Base-by-base conservation (phyloP, 768 basidiomycete genomes). In the Russula olivacea region DNA sequence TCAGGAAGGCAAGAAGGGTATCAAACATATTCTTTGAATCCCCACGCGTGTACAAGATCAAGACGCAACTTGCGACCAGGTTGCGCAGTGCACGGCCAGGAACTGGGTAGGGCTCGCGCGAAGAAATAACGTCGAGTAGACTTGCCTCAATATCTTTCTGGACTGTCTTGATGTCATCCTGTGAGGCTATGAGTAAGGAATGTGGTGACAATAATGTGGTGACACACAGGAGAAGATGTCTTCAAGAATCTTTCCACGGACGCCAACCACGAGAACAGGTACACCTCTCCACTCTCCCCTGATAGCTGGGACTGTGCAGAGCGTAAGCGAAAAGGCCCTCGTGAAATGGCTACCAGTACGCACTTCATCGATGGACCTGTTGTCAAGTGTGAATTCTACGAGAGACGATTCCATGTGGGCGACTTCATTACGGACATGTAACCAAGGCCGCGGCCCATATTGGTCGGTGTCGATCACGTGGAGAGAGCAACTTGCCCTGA, bases 1-100 rank as follows among this genome's bases (percentile, higher is more conserved):
- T 90, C 58, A 96, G 74, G 62, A 97, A 81, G 2, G 81, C 72
- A 70, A 93, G 88, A 32, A 96, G 73, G 6, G 89, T 89, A 70
- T 99, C 96, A 68, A 94, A 98, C 59, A 98, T 74, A 1, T 87
- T 84, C 73, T 86, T 82, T 0, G 88, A 87, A 72, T 98, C 95
- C 68, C 89, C 91, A 19, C 86, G 82, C 38, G 79, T 81, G 74
- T 94, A 94, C 17, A 96, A 66, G 23, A 77, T 72, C 48, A 91
- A 73, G 51, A 98, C 75, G 69, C 92, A 93, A 78, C 90, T 78
- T 10, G 89, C 84, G 52, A 89, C 83, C 5, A 92, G 77, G 61
- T 88, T 87, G 45, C 96, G 83, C 48, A 93, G 75, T 2, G 92
- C 91, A 11, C 94, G 87, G 49, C 96, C 96, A 1, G 96, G 95